Percentiles rank a stretch among this genome's conserved stretches.
These are phyloP conservation scores for Cystobasidium slooffiae DNA, from an alignment of 1,284 basidiomycete genomes.

Conservation along the genomic window DNA sequence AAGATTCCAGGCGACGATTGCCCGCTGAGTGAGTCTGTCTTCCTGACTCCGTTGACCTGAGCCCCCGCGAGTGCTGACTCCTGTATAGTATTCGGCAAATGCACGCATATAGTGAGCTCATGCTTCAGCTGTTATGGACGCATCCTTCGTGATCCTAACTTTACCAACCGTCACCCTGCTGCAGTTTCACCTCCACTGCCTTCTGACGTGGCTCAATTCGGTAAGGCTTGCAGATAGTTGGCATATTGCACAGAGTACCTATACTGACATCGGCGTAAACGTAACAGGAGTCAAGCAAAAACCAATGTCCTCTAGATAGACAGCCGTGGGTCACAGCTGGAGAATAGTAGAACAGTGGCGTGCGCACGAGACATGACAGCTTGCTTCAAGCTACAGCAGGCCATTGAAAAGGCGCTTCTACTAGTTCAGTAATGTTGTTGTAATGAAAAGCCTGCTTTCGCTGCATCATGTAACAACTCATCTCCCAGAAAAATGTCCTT, in stretches of 20 bases:
- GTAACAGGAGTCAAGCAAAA: slow-evolving; percentile 44
- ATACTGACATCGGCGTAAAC: neutral
- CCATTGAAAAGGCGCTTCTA: too few relatives aligned
- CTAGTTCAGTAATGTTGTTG: slow-evolving; percentile 20
- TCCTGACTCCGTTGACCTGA: neutral
- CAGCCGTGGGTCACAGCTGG: slow-evolving; percentile 69
- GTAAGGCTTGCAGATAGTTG: slow-evolving; percentile 68
- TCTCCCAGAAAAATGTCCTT: too few relatives aligned
- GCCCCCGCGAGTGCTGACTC: slow-evolving; percentile 17
- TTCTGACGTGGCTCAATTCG: slow-evolving; percentile 90
- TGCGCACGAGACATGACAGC: too few relatives aligned
- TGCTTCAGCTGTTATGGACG: neutral
- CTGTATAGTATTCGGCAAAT: slow-evolving; percentile 87
- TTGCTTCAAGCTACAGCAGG: too few relatives aligned
- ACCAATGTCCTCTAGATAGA: slow-evolving; percentile 84
- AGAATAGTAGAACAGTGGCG: neutral
- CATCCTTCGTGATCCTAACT: neutral
- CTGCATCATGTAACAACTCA: too few relatives aligned
- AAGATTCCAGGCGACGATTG: slow-evolving; percentile 96
- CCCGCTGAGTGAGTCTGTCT: slow-evolving; percentile 74
- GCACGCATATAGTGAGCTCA: slow-evolving; percentile 70
- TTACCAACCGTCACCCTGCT: neutral
- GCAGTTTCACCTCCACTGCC: slow-evolving; percentile 62
- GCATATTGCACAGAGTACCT: neutral
- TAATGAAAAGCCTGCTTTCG: neutral